These are phyloP conservation scores for Priceomyces haplophilus DNA, from an alignment of 805 yeast genomes.

Conservation along the genomic window DNA sequence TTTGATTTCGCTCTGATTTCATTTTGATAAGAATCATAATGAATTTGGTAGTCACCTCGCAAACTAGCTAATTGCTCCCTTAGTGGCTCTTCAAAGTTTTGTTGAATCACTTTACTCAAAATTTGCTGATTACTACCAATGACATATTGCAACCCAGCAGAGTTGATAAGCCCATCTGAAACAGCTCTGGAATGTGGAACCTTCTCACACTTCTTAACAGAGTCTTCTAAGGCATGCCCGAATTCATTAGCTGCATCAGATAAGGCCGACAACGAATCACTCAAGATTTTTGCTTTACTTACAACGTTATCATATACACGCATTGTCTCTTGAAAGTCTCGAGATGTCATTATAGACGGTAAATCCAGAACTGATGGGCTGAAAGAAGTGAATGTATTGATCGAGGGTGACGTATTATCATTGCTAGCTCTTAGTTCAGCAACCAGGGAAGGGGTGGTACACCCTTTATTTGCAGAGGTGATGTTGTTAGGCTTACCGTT, in stretches of 20 bases:
- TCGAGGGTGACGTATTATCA: conserved; percentile 26
- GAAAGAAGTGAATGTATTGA: conserved; percentile 44
- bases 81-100: conserved; percentile 57
- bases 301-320: conserved; percentile 48
- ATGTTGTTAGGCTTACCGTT: conserved; percentile 21
- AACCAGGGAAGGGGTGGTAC: conserved; percentile 4
- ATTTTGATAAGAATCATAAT: conserved; percentile 53
- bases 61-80: conserved; percentile 43
- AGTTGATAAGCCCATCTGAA: conserved; percentile 63
- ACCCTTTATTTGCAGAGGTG: conserved; percentile 8
- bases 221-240: conserved; percentile 63
- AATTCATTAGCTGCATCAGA: conserved; percentile 66
- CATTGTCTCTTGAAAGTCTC: conserved; percentile 53
- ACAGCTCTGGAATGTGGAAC: conserved; percentile 22
- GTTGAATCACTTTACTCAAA: conserved; percentile 53
- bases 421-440: not conserved
- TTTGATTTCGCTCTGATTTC: conserved; percentile 52
- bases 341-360: conserved; percentile 57
- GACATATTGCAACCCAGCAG: conserved; percentile 75
- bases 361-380: conserved; percentile 56
- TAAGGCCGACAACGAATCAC: conserved; percentile 44
- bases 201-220: conserved; percentile 25
- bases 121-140: conserved; percentile 77
- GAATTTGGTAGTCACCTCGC: conserved; percentile 37
- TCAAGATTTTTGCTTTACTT: conserved; percentile 44